Evolutionary conservation across 179 eudicot genomes (phyloP).

Genomic region (Sideroxylon spinosum): DNA sequence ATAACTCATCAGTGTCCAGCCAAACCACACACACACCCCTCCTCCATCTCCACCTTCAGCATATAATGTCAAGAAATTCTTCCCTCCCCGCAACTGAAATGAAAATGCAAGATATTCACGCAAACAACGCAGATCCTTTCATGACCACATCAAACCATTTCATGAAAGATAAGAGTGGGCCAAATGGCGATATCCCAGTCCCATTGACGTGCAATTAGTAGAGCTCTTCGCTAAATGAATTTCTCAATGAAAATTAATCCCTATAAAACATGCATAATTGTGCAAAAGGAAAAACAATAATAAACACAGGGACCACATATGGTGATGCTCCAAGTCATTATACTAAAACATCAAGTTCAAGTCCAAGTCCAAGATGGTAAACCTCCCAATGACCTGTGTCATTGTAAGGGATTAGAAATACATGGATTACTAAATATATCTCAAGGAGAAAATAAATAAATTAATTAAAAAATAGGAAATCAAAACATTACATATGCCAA

Average conservation of each 20-base stretch:
- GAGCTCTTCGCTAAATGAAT: neutral
- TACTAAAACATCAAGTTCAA: neutral
- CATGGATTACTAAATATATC: neutral
- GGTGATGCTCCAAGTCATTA: neutral
- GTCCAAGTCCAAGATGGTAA: neutral
- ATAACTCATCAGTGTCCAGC: no score
- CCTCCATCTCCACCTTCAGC: no score
- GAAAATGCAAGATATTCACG: no score
- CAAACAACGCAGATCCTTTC: no score
- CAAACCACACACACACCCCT: no score
- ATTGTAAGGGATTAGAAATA: neutral
- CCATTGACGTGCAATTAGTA: neutral
- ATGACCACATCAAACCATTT: no score
- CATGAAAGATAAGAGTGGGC: no score
- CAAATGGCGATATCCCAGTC: no score
- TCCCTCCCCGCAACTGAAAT: no score
- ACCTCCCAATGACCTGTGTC: neutral
- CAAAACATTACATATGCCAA: neutral
- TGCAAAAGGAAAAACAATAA: no score
- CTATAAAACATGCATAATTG: neutral
- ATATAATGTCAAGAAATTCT: no score
- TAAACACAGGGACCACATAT: neutral
- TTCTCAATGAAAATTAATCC: neutral
- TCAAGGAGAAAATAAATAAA: neutral
- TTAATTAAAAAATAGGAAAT: neutral